phyloP scores from a whole-genome alignment of 1,139 yeast genomes.

The Pichia cactophila region DNA sequence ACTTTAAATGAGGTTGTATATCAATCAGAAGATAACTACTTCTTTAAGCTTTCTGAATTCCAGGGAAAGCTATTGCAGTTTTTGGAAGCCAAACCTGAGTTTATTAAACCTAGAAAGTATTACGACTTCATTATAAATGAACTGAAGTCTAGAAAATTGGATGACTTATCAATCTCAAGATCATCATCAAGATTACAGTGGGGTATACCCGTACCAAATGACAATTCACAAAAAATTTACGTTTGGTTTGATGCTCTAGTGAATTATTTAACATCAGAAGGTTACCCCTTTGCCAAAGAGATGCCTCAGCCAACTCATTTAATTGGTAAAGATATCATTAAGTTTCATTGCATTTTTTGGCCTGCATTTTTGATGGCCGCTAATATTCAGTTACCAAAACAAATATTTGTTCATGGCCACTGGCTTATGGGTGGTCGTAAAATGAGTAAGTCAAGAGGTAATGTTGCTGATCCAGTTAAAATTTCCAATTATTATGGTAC shows the following conservation, averaged over 20 bases:
- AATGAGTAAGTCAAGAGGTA: conserved; percentile 90
- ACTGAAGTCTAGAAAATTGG: conserved; percentile 38
- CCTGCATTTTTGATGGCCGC: conserved; percentile 89
- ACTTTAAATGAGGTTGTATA: conserved; percentile 68
- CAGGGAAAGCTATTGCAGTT: conserved; percentile 45
- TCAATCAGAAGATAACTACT: conserved; percentile 80
- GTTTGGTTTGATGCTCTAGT: conserved; percentile 97
- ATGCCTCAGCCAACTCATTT: conserved; percentile 52
- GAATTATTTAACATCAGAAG: conserved; percentile 73
- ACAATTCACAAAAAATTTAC: conserved; percentile 68
- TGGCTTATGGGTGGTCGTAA: conserved; percentile 88
- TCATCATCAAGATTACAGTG: conserved; percentile 72
- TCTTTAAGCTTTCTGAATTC: conserved; percentile 63
- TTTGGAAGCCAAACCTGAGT: conserved; percentile 43
- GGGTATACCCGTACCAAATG: conserved; percentile 90
- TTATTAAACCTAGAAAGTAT: conserved; percentile 58
- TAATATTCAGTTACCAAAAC: conserved; percentile 57
- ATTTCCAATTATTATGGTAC: conserved; percentile 55
- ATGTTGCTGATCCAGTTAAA: conserved; percentile 86
- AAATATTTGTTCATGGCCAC: conserved; percentile 84
- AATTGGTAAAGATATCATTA: conserved; percentile 84
- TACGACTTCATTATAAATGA: conserved; percentile 52
- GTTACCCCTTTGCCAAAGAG: conserved; percentile 39
- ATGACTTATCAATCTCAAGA: conserved; percentile 78
- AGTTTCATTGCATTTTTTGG: conserved; percentile 92